These are phyloP conservation scores for Phytopythium aichiense DNA, from an alignment of 352 stramenopile genomes.

Conservation along the genomic window DNA sequence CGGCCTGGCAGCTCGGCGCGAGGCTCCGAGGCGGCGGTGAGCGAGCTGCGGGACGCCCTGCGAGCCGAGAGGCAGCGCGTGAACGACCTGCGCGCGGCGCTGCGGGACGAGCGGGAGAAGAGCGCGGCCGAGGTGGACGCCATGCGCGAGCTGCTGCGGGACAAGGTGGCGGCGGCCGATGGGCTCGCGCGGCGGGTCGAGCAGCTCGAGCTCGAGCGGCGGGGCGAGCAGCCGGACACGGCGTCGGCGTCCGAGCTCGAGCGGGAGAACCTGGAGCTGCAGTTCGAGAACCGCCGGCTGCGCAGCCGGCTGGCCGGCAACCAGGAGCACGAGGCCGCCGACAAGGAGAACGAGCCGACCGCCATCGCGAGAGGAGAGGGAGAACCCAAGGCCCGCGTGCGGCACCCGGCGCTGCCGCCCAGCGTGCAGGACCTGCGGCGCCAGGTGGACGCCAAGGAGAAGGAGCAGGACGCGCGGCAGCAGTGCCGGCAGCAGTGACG, in stretches of 20 bases:
- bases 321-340: slow-evolving; percentile 4
- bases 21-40: slow-evolving; percentile 21
- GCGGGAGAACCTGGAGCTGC: slow-evolving; percentile 64
- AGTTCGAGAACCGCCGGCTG: slow-evolving; percentile 53
- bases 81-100: slow-evolving; percentile 19
- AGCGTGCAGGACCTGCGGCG: slow-evolving; percentile 4
- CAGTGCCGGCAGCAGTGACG: slow-evolving; percentile 49
- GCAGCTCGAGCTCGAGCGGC: slow-evolving; percentile 15
- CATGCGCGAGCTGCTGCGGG: slow-evolving; percentile 42
- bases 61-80: slow-evolving; percentile 30
- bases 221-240: slow-evolving; percentile 15
- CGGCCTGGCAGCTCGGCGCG: slow-evolving; percentile 12
- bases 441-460: slow-evolving; percentile 19
- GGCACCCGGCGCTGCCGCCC: neutral
- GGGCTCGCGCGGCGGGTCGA: slow-evolving; percentile 30
- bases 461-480: slow-evolving; percentile 29
- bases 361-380: neutral
- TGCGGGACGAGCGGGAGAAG: slow-evolving; percentile 45
- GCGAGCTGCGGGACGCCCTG: slow-evolving; percentile 35
- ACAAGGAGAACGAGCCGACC: slow-evolving; percentile 1
- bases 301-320: slow-evolving; percentile 33
- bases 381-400: neutral
- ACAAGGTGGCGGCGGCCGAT: slow-evolving; percentile 41
- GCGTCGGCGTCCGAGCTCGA: slow-evolving; percentile 53
- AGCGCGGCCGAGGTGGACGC: slow-evolving; percentile 43